These are phyloP conservation scores for Penicillium sp. DNA, from an alignment of 2,329 filamentous ascomycete species.

Conservation along the genomic window DNA sequence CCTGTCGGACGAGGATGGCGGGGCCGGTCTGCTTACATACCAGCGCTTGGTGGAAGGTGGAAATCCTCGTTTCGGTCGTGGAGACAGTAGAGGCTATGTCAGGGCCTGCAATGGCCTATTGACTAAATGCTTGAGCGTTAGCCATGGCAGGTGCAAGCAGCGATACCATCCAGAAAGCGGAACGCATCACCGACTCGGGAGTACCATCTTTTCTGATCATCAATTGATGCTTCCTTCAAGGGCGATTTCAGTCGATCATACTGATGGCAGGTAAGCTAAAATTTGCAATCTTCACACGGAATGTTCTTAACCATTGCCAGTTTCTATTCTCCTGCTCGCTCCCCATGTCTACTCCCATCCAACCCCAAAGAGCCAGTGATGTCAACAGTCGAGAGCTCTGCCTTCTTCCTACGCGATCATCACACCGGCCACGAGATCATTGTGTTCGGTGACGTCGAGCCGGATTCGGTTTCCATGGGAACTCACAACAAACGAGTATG, in stretches of 20 bases:
- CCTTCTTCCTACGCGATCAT: conserved; percentile 85
- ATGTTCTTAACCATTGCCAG: conserved; percentile 17
- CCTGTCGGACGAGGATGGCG: conserved; percentile 90
- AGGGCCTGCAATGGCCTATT: conserved; percentile 85
- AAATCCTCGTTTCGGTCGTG: conserved; percentile 77
- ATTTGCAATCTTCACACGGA: background rate
- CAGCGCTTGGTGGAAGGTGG: conserved; percentile 85
- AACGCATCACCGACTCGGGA: conserved; percentile 61
- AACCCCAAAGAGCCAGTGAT: conserved; percentile 21
- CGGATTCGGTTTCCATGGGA: conserved; percentile 77
- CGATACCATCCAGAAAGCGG: conserved; percentile 51
- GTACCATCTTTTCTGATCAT: conserved; percentile 45
- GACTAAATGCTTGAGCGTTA: conserved; percentile 84
- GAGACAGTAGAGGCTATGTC: conserved; percentile 77
- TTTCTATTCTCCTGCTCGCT: conserved; percentile 33
- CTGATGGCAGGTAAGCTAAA: conserved; percentile 33
- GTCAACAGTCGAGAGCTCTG: conserved; percentile 69
- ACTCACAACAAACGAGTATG: conserved; percentile 82
- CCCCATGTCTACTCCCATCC: conserved; percentile 24
- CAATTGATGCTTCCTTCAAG: conserved; percentile 49
- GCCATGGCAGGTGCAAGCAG: conserved; percentile 85
- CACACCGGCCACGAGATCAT: conserved; percentile 73
- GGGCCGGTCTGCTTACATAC: conserved; percentile 88
- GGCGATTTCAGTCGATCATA: conserved; percentile 34
- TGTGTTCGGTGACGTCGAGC: conserved; percentile 94